Evolutionary conservation across 2,329 filamentous ascomycete species (phyloP).

Genomic region (Diaporthe aspalathi): DNA sequence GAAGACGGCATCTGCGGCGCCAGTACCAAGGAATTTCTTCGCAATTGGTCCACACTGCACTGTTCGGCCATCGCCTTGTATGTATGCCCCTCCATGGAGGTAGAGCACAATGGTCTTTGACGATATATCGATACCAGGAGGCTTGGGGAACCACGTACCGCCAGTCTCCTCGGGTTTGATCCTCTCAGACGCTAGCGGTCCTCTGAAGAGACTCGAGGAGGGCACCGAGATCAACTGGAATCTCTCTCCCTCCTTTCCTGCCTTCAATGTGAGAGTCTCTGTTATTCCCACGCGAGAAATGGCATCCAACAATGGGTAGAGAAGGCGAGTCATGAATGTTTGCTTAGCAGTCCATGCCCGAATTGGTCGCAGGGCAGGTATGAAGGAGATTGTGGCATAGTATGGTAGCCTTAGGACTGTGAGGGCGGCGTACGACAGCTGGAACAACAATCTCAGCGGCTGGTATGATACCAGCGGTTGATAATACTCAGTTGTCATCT

Average conservation of each 20-base stretch:
- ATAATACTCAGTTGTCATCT: neutral
- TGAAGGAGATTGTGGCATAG: slow-evolving; percentile 21
- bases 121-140: slow-evolving; percentile 21
- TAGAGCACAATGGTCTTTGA: slow-evolving; percentile 54
- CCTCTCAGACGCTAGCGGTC: slow-evolving; percentile 30
- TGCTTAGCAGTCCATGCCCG: slow-evolving; percentile 36
- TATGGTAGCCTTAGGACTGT: slow-evolving; percentile 32
- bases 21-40: slow-evolving; percentile 41
- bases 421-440: slow-evolving; percentile 5
- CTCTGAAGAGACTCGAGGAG: slow-evolving; percentile 27
- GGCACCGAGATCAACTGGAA: slow-evolving; percentile 19
- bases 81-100: slow-evolving; percentile 61
- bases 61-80: slow-evolving; percentile 53
- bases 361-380: slow-evolving; percentile 31
- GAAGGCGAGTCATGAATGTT: slow-evolving; percentile 38
- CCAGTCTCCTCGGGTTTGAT: slow-evolving; percentile 39
- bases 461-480: slow-evolving; percentile 37
- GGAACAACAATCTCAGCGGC: slow-evolving; percentile 35
- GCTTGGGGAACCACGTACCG: slow-evolving; percentile 43
- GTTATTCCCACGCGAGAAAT: slow-evolving; percentile 36
- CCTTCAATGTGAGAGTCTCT: slow-evolving; percentile 33
- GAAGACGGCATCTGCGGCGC: slow-evolving; percentile 53
- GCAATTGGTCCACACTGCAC: slow-evolving; percentile 49
- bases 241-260: slow-evolving; percentile 31
- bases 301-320: slow-evolving; percentile 31